Evolutionary conservation across 441 rosid genomes (phyloP), one percentile per base, ranked within the genome.

Genomic region (Erodium moschatum): DNA sequence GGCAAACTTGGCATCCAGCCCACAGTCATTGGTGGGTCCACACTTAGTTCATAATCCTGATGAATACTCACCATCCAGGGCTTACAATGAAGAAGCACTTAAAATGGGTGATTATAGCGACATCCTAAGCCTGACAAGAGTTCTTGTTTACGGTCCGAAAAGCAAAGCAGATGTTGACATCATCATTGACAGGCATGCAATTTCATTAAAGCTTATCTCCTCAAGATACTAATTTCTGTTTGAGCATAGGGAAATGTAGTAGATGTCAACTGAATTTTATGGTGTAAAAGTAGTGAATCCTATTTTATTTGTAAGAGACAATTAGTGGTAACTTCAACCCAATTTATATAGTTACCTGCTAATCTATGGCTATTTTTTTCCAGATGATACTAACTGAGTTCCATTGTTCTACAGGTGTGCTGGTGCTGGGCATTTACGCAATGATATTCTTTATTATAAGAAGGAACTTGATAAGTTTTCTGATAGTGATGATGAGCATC

Each of bases 91-190:
- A 77, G 93, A 85, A 80, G 85, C 95, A 16, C 80, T 79, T 50
- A 85, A 80, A 79, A 87, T 91, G 97, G 97, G 96, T 35, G 99
- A 95, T 69, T 91, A 95, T 69, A 88, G 97, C 16, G 96, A 90
- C 89, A 91, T 91, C 81, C 86, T 95, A 67, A 91, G 85, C 78
- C 97, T 95, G 54, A 90, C 92, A 21, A 89, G 99, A 86, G 99
- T 95, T 77, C 96, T 95, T 60, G 71, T 82, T 64, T 73, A 83
- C 77, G 99, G 99, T 78, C 99, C 97, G 1, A 85, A 83, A 81
- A 91, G 97, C 93, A 95, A 95, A 85, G 80, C 89, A 63, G 96
- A 91, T 70, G 92, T 91, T 38, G 97, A 95, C 79, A 65, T 77
- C 68, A 70, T 95, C 44, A 80, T 91, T 35, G 88, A 89, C 46